These are phyloP conservation scores for Penicillium oxalicum DNA, from an alignment of 2,329 filamentous ascomycete genomes.

Conservation along the genomic window DNA sequence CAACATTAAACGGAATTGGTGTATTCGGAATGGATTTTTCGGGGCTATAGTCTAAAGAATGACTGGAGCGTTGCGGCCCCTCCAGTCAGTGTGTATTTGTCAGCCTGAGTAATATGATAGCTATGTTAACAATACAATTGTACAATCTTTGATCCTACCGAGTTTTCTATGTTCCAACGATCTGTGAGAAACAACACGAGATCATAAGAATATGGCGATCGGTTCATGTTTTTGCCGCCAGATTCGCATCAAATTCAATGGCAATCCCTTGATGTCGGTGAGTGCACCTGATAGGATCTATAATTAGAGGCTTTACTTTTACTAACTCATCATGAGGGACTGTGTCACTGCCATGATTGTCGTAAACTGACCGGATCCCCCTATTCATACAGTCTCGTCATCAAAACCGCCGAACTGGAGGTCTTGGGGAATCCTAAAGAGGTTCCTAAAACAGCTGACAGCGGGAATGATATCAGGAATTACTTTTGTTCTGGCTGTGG, in stretches of 20 bases:
- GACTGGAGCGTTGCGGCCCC: too few relatives aligned
- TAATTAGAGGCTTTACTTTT: slow-evolving; percentile 4
- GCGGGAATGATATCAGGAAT: slow-evolving; percentile 32
- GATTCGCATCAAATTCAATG: slow-evolving; percentile 29
- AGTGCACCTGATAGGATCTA: slow-evolving; percentile 9
- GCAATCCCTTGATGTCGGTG: slow-evolving; percentile 26
- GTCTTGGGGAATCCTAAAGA: slow-evolving; percentile 31
- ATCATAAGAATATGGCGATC: slow-evolving; percentile 20
- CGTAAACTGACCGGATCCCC: slow-evolving; percentile 32
- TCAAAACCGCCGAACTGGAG: slow-evolving; percentile 25
- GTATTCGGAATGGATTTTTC: too few relatives aligned
- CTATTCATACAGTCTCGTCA: slow-evolving; percentile 29
- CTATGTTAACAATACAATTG: too few relatives aligned
- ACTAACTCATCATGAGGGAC: slow-evolving; percentile 17
- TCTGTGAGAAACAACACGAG: too few relatives aligned
- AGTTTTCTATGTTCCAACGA: too few relatives aligned
- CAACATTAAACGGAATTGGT: too few relatives aligned
- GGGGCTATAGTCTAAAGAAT: too few relatives aligned
- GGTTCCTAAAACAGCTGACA: slow-evolving; percentile 31
- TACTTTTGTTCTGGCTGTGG: slow-evolving; percentile 37
- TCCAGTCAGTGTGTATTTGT: too few relatives aligned
- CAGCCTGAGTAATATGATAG: too few relatives aligned
- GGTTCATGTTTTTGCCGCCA: slow-evolving; percentile 36
- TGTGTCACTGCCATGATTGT: slow-evolving; percentile 38
- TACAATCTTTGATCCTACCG: too few relatives aligned